phyloP scores from a whole-genome alignment of 2,329 filamentous ascomycete species.

The Sclerotinia borealis region DNA sequence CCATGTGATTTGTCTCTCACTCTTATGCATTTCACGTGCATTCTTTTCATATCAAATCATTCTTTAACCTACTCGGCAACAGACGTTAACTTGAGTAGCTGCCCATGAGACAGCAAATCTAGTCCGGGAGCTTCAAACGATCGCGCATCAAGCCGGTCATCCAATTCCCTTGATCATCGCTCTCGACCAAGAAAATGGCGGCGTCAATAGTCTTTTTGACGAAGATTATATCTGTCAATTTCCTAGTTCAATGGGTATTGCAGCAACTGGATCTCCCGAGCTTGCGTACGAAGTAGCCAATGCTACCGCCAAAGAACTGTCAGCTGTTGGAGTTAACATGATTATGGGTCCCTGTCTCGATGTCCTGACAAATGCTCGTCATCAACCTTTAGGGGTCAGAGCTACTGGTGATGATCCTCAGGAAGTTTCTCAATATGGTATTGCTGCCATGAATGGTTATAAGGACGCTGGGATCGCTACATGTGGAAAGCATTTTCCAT shows the following conservation, averaged over 20 bases:
- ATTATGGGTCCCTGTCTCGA: slow-evolving; percentile 92
- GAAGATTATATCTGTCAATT: slow-evolving; percentile 95
- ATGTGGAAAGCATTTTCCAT: slow-evolving; percentile 94
- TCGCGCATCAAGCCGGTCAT: slow-evolving; percentile 85
- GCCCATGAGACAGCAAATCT: slow-evolving; percentile 84
- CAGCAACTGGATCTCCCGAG: slow-evolving; percentile 81
- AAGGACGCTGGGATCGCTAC: slow-evolving; percentile 84
- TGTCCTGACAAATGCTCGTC: slow-evolving; percentile 86
- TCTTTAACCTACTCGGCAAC: slow-evolving; percentile 3
- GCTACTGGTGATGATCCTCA: slow-evolving; percentile 90
- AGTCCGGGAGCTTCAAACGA: slow-evolving; percentile 86
- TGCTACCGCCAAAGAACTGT: slow-evolving; percentile 86
- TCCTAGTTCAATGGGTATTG: slow-evolving; percentile 92
- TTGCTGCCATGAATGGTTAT: slow-evolving; percentile 86
- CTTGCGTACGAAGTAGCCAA: slow-evolving; percentile 86
- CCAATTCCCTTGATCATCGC: slow-evolving; percentile 84
- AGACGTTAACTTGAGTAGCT: slow-evolving; percentile 46
- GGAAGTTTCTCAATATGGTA: slow-evolving; percentile 87
- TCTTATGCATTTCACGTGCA: slow-evolving; percentile 1
- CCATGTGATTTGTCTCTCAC: background rate
- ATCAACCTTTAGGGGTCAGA: slow-evolving; percentile 83
- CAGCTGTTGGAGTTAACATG: slow-evolving; percentile 90
- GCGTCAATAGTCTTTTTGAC: slow-evolving; percentile 93
- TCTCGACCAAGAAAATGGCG: slow-evolving; percentile 95
- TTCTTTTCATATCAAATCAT: background rate